Evolutionary conservation across 164 flowering plant species (phyloP).

Genomic region (Santalum album): DNA sequence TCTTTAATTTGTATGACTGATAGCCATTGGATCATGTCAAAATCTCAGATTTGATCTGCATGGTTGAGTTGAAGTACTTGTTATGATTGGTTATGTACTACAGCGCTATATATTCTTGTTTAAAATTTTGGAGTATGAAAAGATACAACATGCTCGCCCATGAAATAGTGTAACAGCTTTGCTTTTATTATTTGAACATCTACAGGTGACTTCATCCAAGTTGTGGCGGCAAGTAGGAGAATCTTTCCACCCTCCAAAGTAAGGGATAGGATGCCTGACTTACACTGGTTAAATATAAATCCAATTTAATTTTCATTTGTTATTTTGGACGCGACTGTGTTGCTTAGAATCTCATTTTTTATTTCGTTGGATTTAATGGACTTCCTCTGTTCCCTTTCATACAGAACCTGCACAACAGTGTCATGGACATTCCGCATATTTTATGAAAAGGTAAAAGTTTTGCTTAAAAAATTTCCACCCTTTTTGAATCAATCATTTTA

Average conservation of each 20-base stretch:
- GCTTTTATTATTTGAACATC: not conserved
- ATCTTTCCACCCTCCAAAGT: conserved; percentile 63
- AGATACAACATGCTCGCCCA: not conserved
- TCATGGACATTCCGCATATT: conserved; percentile 63
- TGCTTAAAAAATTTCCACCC: not conserved
- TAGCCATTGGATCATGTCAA: too few species aligned
- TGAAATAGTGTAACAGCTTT: not conserved
- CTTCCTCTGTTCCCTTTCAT: not conserved
- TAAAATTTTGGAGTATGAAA: not conserved
- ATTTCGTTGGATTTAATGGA: not conserved
- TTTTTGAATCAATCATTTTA: not conserved
- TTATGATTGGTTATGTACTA: too few species aligned
- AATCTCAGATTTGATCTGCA: too few species aligned
- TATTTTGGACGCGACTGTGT: not conserved
- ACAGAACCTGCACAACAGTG: conserved; percentile 64
- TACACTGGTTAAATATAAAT: not conserved
- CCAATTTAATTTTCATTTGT: not conserved
- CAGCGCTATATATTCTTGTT: too few species aligned
- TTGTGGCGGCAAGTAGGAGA: conserved; percentile 67
- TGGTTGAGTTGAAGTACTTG: too few species aligned
- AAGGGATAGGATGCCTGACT: conserved; percentile 10
- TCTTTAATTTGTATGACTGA: too few species aligned
- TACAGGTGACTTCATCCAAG: conserved; percentile 47
- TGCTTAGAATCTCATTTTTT: not conserved
- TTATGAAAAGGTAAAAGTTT: conserved; percentile 45